Conservation (phyloP, 2,329 filamentous ascomycete species). For the Metarhizium brunneum region DNA sequence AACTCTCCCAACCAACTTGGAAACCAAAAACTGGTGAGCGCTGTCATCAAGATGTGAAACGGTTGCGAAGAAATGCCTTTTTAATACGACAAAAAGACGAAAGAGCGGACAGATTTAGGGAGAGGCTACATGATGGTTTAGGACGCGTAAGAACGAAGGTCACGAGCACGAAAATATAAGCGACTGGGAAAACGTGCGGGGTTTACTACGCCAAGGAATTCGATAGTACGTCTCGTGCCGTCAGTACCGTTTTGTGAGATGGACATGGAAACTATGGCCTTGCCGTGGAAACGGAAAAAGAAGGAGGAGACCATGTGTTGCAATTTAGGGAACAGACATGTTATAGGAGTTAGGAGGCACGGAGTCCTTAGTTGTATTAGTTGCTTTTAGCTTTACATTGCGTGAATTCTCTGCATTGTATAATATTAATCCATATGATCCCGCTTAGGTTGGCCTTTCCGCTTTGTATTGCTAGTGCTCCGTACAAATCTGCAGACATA, state of each 20-base stretch:
- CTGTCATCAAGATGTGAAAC: not conserved
- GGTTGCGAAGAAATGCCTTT: not conserved
- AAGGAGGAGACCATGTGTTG: not conserved
- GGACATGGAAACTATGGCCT: not conserved
- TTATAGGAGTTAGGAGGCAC: not conserved
- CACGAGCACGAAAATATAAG: slow-evolving; percentile 1
- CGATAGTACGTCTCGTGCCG: not conserved
- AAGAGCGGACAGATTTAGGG: not conserved
- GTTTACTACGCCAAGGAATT: not conserved
- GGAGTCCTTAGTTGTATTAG: not conserved
- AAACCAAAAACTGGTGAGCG: not conserved
- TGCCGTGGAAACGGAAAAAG: not conserved
- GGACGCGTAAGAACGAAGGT: not conserved
- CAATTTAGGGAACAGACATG: not conserved
- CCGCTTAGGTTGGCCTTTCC: not conserved
- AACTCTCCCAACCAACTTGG: not conserved
- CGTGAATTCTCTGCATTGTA: not conserved
- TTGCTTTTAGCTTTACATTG: not conserved
- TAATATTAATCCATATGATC: not conserved
- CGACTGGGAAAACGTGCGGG: not conserved
- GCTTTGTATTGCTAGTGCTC: not conserved
- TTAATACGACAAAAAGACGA: not conserved
- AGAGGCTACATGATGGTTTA: not conserved
- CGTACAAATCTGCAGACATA: no score
- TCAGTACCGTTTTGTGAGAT: not conserved